These are phyloP conservation scores for Aspergillus conjunctus DNA, from an alignment of 495 filamentous ascomycete genomes.

Conservation along the genomic window DNA sequence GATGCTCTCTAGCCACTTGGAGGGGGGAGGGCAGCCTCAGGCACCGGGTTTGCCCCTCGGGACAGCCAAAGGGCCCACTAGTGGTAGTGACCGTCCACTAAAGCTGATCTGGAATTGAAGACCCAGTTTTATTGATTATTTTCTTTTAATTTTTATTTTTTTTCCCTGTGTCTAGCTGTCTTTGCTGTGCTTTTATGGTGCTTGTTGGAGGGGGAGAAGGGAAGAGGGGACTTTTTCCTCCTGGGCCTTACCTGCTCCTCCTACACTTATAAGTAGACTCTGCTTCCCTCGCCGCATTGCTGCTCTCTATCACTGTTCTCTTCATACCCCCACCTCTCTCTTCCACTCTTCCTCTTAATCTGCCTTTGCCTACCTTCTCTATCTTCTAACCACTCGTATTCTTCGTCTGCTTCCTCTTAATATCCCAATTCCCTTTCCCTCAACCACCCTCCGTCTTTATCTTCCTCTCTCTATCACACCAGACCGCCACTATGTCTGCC, in stretches of 20 bases:
- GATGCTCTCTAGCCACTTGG: slow-evolving; percentile 8
- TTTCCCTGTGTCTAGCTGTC: not conserved
- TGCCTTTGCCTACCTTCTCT: not conserved
- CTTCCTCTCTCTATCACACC: not conserved
- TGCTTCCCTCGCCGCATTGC: slow-evolving; percentile 10
- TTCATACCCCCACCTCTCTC: slow-evolving; percentile 10
- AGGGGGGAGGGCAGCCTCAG: slow-evolving; percentile 15
- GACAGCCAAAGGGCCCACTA: slow-evolving; percentile 12
- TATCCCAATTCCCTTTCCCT: not conserved
- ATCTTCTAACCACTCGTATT: not conserved
- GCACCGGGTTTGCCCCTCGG: slow-evolving; percentile 19
- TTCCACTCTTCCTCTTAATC: not conserved
- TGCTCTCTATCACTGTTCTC: slow-evolving; percentile 13
- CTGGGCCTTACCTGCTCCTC: slow-evolving; percentile 8
- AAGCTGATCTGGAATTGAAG: slow-evolving; percentile 1
- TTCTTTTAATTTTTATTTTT: not conserved
- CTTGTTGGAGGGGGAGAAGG: slow-evolving; percentile 1
- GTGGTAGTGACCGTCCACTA: slow-evolving; percentile 4
- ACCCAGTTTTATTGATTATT: slow-evolving; percentile 7
- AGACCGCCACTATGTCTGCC: slow-evolving; percentile 69
- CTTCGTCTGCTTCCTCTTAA: slow-evolving; percentile 1
- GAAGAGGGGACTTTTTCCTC: not conserved
- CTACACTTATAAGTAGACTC: slow-evolving; percentile 11
- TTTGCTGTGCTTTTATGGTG: not conserved
- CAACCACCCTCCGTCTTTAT: not conserved